Percentiles rank a stretch among this genome's conserved stretches.
Conservation (phyloP, 805 yeast genomes). For the Wickerhamiella occidentalis region DNA sequence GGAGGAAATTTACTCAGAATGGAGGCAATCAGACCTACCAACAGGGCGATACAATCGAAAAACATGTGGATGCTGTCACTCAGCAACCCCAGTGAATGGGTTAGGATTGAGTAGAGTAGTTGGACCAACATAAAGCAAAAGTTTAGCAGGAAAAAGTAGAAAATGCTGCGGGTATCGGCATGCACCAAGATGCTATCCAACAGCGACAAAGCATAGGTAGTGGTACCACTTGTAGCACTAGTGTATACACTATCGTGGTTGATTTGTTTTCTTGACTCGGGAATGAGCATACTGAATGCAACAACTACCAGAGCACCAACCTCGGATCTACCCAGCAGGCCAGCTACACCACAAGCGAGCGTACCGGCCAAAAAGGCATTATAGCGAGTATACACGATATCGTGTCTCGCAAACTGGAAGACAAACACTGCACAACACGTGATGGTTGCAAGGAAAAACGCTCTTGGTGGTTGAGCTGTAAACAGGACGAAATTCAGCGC, state of each 20-base stretch:
- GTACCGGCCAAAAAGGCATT: conserved; percentile 19
- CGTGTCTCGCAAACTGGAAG: conserved; percentile 23
- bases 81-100: conserved; percentile 79
- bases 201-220: conserved; percentile 17
- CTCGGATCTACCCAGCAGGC: conserved; percentile 17
- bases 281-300: conserved; percentile 17
- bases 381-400: conserved; percentile 21
- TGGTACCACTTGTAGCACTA: not conserved
- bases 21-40: conserved; percentile 83
- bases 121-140: conserved; percentile 92
- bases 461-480: conserved; percentile 4
- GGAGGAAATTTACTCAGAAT: conserved; percentile 47
- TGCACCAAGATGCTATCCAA: conserved; percentile 34
- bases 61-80: conserved; percentile 97
- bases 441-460: conserved; percentile 19
- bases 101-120: conserved; percentile 77
- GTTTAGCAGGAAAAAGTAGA: conserved; percentile 72
- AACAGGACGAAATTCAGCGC: conserved; percentile 15
- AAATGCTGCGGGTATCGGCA: conserved; percentile 74
- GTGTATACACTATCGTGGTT: not conserved
- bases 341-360: conserved; percentile 16
- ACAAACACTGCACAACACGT: conserved; percentile 25
- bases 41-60: conserved; percentile 79
- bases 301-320: conserved; percentile 15
- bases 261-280: conserved; percentile 8